Base-by-base conservation (phyloP, 495 filamentous ascomycete genomes). In the Penicillium manginii region DNA sequence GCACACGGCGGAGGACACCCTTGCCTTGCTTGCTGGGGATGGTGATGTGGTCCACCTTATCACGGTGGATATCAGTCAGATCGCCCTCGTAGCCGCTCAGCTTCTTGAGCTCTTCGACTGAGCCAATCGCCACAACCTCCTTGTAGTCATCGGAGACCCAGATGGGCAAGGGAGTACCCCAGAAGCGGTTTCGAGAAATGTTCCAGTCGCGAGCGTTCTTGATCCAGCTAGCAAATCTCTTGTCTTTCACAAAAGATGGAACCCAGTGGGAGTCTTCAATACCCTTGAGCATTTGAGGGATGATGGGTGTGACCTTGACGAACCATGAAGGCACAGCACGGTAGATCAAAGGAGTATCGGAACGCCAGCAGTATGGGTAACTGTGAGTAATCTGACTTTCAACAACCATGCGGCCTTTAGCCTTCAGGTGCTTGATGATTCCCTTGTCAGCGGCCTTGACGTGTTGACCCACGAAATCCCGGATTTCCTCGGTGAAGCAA, bases 141-240 rank as follows among this genome's bases (percentile, higher is more conserved):
- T 91, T 86, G 63, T 85, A 75, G 69, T 97, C 93, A 39, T 94
- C 90, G 72, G 88, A 96, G 2, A 90, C 87, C 94, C 94, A 98
- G 40, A 98, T 66, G 1, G 94, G 94, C 29, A 98, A 84, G 0
- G 94, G 94, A 1, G 94, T 98, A 58, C 45, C 94, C 94, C 94
- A 98, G 73, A 96, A 98, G 52, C 94, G 84, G 72, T 96, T 97
- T 40, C 94, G 83, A 46, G 92, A 96, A 37, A 98, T 88, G 72
- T 97, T 97, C 94, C 94, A 98, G 75, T 98, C 94, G 42, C 90
- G 86, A n/a, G 94, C 92, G 70, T 93, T 96, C 35, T 83, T 79
- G 57, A 92, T 91, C 90, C 96, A 96, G 71, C 82, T 86, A 7
- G 86, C 82, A 67, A 98, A 98, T 29, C 94, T 83, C 55, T 88